Percentiles rank a stretch among this genome's conserved stretches.
phyloP scores from a whole-genome alignment of 768 basidiomycete species.

The Dacryopinax spathularia region DNA sequence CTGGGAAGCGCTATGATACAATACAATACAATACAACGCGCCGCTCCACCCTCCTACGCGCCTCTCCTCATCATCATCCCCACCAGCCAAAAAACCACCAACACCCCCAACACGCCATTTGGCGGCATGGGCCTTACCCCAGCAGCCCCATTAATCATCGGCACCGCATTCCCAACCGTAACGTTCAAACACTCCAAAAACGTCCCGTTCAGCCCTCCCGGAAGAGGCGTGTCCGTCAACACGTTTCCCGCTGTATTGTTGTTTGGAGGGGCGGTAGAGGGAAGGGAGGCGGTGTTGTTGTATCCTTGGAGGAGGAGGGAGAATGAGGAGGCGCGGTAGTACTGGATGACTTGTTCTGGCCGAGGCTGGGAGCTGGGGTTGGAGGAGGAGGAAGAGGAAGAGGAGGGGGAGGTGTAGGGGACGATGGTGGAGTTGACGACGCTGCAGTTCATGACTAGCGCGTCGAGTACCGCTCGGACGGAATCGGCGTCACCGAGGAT shows the following conservation, averaged over 20 bases:
- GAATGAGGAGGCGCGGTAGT: conserved; percentile 53
- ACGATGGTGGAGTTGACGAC: conserved; percentile 25
- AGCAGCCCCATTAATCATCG: conserved; percentile 34
- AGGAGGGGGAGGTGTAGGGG: conserved; percentile 33
- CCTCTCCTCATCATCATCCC: too few species aligned
- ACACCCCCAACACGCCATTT: neutral
- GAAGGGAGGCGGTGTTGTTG: conserved; percentile 43
- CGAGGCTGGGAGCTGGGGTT: conserved; percentile 23
- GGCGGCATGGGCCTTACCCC: neutral
- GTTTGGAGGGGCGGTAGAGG: conserved; percentile 17
- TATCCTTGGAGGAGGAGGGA: conserved; percentile 50
- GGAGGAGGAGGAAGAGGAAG: conserved; percentile 21
- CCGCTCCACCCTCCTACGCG: too few species aligned
- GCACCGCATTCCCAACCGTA: conserved; percentile 46
- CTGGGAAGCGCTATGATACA: too few species aligned
- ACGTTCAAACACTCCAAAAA: conserved; percentile 45
- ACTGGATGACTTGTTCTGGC: conserved; percentile 48
- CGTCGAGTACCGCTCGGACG: conserved; percentile 13
- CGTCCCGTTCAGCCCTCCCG: conserved; percentile 34
- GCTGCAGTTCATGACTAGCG: neutral
- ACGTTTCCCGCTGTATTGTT: conserved; percentile 17
- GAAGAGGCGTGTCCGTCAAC: conserved; percentile 35
- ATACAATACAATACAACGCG: too few species aligned
- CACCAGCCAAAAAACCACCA: neutral
- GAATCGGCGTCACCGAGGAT: conserved; percentile 38